These are phyloP conservation scores for Penicillium sclerotiorum DNA, from an alignment of 2,329 filamentous ascomycete species.

Conservation along the genomic window DNA sequence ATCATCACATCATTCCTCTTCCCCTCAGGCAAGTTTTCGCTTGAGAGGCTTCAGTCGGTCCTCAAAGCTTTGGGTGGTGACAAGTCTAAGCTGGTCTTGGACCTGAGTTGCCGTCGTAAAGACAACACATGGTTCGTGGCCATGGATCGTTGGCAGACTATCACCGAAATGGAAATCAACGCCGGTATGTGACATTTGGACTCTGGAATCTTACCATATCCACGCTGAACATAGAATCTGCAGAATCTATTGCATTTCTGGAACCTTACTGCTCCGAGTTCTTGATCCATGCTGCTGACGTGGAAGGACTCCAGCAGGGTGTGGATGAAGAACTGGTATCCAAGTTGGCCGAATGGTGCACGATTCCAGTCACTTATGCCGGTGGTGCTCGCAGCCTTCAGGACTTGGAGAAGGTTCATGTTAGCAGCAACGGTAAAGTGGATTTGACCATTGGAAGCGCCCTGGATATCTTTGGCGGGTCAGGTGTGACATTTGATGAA, in stretches of 20 bases:
- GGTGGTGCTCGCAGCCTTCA: conserved; percentile 83
- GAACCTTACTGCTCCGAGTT: conserved; percentile 96
- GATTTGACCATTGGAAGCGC: conserved; percentile 97
- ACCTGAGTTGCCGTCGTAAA: conserved; percentile 83
- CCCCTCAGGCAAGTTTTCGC: conserved; percentile 78
- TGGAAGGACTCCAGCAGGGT: conserved; percentile 88
- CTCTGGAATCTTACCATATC: neutral
- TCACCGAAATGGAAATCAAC: conserved; percentile 93
- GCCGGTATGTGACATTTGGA: conserved; percentile 61
- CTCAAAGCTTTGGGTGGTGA: conserved; percentile 73
- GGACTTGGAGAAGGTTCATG: conserved; percentile 81
- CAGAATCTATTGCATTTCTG: conserved; percentile 77
- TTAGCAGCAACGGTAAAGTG: conserved; percentile 75
- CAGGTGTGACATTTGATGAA: conserved; percentile 81
- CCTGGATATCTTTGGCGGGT: conserved; percentile 91
- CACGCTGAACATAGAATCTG: neutral
- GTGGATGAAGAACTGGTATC: conserved; percentile 84
- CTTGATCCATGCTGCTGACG: conserved; percentile 94
- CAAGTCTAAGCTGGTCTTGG: conserved; percentile 83
- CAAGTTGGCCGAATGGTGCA: conserved; percentile 80
- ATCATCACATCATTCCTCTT: conserved; percentile 97
- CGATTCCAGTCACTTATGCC: conserved; percentile 92
- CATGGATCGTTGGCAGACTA: conserved; percentile 98
- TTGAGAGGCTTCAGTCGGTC: conserved; percentile 72
- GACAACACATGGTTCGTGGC: conserved; percentile 89